phyloP scores from a whole-genome alignment of 129 eudicot genomes.

The Chrysanthemum seticuspe region DNA sequence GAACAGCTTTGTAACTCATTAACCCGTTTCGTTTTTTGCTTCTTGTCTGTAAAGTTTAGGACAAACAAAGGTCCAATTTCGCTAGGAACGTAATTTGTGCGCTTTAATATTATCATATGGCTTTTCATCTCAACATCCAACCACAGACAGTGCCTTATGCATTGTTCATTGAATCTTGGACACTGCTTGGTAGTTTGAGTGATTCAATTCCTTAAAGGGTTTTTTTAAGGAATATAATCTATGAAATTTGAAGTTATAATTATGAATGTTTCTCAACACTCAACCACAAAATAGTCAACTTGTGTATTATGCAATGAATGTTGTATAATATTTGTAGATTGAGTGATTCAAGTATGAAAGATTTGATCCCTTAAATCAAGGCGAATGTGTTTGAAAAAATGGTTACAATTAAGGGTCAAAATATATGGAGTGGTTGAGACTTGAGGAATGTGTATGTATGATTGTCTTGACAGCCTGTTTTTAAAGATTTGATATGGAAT shows the following conservation, averaged over 20 bases:
- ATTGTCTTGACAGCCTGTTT: conserved; percentile 24
- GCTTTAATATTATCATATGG: conserved; percentile 1
- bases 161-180: neutral
- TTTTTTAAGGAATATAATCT: neutral
- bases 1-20: no score
- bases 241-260: neutral
- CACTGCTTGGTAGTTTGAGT: neutral
- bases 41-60: conserved; percentile 23
- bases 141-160: neutral
- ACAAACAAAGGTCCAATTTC: neutral
- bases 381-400: conserved; percentile 28
- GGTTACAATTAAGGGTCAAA: conserved; percentile 27
- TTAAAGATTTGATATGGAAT: conserved; percentile 17
- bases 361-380: conserved; percentile 30
- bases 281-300: conserved; percentile 2
- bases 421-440: conserved; percentile 32
- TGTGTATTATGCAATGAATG: conserved; percentile 12
- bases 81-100: neutral
- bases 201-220: neutral
- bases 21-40: conserved; percentile 10
- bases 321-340: conserved; percentile 11
- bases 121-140: no score
- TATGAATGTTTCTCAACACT: conserved; percentile 9
- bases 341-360: conserved; percentile 14
- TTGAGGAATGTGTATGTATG: conserved; percentile 25